Evolutionary conservation across 306 rosid genomes (phyloP), one percentile per base, ranked within the genome.

Genomic region (Senna siamea): DNA sequence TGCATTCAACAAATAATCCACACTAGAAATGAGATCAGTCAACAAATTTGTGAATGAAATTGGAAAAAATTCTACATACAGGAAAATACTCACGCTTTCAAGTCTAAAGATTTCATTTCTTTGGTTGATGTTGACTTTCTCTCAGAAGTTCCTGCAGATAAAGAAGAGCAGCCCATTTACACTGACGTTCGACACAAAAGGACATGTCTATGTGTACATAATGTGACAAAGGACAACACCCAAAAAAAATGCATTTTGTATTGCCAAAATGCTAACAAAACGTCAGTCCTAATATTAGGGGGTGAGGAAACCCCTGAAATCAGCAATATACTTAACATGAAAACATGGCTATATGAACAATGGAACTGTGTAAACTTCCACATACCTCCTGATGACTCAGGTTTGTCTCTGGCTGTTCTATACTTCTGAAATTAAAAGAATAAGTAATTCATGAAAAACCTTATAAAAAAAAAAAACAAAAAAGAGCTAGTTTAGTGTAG

Each of bases 361-460:
- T 26, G 66, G 75, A 66, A 67, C 50, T 20, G 15, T 15, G 40
- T 57, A 68, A 57, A 46, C 54, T 30, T 10, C 52, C 70, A 34
- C 69, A 46, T 85, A 88, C 91, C 91, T 78, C 88, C 91, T 51
- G 93, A 69, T 61, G 89, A 66, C 80, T 88, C 96, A 15, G 93
- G 96, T 77, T 84, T 90, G 86, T 80, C 73, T 79, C 87, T 82
- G 73, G 96, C 96, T 19, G 93, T 88, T 79, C 96, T 81, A 77
- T 90, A 90, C 46, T 76, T 76, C 74, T 76, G 80, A 67, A 86
- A 81, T 63, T 6, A 62, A 54, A 37, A 43, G 8, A 55, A 60
- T 13, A 26, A 75, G 48, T 22, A 54, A 55, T 43, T 66, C 58
- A 66, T 40, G 10, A 43, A 66, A 55, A 43, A 32, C 26, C 28